Evolutionary conservation across 352 stramenopile species (phyloP).

Genomic region (Phytophthora colocasiae): DNA sequence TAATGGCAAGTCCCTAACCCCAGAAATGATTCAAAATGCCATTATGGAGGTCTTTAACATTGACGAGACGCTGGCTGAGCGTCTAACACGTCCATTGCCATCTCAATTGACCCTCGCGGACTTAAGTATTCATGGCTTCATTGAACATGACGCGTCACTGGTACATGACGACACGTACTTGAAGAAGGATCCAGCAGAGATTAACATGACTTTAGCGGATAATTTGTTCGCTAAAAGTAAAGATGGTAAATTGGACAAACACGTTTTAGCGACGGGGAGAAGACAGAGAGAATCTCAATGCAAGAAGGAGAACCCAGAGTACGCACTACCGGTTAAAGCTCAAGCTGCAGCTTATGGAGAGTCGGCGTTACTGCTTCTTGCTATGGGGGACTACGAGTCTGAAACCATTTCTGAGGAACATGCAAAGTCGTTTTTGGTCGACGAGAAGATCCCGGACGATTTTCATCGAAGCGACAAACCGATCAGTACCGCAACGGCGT

Average conservation of each 20-base stretch:
- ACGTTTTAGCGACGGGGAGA: slow-evolving; percentile 47
- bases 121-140: slow-evolving; percentile 65
- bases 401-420: slow-evolving; percentile 49
- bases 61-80: slow-evolving; percentile 41
- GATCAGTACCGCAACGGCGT: slow-evolving; percentile 39
- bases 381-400: slow-evolving; percentile 34
- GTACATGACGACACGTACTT: slow-evolving; percentile 72
- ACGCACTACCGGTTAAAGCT: slow-evolving; percentile 39
- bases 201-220: slow-evolving; percentile 59
- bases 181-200: slow-evolving; percentile 43
- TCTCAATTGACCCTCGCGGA: slow-evolving; percentile 57
- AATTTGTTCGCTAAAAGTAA: slow-evolving; percentile 46
- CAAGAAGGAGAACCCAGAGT: slow-evolving; percentile 55
- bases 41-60: slow-evolving; percentile 63
- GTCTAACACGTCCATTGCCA: slow-evolving; percentile 43
- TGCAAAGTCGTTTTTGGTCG: slow-evolving; percentile 57
- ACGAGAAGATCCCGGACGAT: slow-evolving; percentile 61
- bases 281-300: slow-evolving; percentile 52
- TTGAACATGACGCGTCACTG: slow-evolving; percentile 67
- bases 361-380: slow-evolving; percentile 29
- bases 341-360: slow-evolving; percentile 40
- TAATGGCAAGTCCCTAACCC: slow-evolving; percentile 61
- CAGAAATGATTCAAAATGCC: slow-evolving; percentile 41
- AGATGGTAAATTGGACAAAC: slow-evolving; percentile 48
- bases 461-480: slow-evolving; percentile 33